These are phyloP conservation scores for Echium plantagineum DNA, from an alignment of 257 asterid species.

Conservation along the genomic window DNA sequence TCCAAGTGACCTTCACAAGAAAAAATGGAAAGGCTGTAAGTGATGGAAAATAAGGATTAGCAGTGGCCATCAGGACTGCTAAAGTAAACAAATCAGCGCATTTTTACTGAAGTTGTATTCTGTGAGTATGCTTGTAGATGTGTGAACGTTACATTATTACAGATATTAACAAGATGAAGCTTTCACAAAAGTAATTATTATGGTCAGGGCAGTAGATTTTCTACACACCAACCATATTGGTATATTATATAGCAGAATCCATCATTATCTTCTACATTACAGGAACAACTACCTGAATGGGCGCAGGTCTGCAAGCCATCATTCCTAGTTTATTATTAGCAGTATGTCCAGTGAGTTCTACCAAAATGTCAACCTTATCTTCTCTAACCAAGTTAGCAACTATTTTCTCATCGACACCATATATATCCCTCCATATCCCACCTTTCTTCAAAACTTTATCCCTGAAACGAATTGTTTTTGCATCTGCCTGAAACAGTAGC, in stretches of 20 bases:
- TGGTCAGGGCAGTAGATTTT: neutral
- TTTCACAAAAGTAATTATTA: too few relatives aligned
- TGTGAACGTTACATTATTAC: neutral
- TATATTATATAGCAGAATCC: too few relatives aligned
- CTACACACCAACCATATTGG: neutral
- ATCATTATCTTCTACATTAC: neutral
- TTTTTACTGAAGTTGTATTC: too few relatives aligned
- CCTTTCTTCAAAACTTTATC: slow-evolving; percentile 83
- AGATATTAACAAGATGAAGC: neutral
- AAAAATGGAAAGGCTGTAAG: neutral
- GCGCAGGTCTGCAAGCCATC: slow-evolving; percentile 99
- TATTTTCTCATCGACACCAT: slow-evolving; percentile 88
- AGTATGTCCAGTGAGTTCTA: slow-evolving; percentile 98
- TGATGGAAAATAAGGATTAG: neutral
- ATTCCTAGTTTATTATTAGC: slow-evolving; percentile 98
- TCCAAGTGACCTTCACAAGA: slow-evolving; percentile 80
- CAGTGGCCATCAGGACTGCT: neutral
- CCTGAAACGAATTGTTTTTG: slow-evolving; percentile 79
- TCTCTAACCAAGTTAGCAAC: slow-evolving; percentile 87
- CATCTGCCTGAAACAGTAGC: slow-evolving; percentile 71
- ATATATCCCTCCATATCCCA: slow-evolving; percentile 87
- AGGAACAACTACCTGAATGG: slow-evolving; percentile 65
- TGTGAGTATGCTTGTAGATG: too few relatives aligned
- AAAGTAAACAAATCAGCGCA: too few relatives aligned
- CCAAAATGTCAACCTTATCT: slow-evolving; percentile 88